Evolutionary conservation across 1,139 yeast genomes (phyloP), one percentile per base, ranked within the genome.

Genomic region (Yamadazyma membranifaciens): DNA sequence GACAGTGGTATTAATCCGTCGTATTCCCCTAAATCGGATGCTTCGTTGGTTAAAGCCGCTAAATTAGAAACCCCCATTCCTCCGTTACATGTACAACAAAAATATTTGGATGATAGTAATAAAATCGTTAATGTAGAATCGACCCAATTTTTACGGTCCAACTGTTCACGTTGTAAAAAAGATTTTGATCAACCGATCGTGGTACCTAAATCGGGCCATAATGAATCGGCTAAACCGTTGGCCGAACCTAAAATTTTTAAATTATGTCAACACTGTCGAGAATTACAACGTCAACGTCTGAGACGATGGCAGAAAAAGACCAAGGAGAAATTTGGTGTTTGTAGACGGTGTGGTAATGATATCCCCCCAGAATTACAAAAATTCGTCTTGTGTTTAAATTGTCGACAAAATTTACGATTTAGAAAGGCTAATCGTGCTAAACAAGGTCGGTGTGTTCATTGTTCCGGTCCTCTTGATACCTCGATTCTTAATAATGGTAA

Each of bases 371-470:
- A 78, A 17, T 70, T 69, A 33, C 73, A 70, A 38, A 67, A 68
- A 42, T 81, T 62, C 57, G 86, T 80, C 1, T 61, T 81, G 40
- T 81, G 87, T 60, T 79, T 81, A 2, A 67, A 65, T 28, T 81
- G 87, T 52, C 65, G 87, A 30, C 71, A 67, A 50, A 72, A 73
- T 38, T 62, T 81, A 33, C 65, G 86, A 43, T 65, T 73, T 4
- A 62, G 81, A 38, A 81, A 81, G 51, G 79, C 80, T 0, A 70
- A 67, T 45, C 62, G 87, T 31, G 83, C 80, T 6, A 79, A 80
- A 10, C 75, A 73, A 49, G 87, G 87, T 0, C 73, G 73, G 50
- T 81, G 87, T 60, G 83, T 81, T 7, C 87, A 81, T 53, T 81
- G 87, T 49, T 68, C 81, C 2, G 85, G 85, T 1, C 81, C 83